Conservation (phyloP, 441 rosid genomes). For the Euphorbia schlechtendalii region DNA sequence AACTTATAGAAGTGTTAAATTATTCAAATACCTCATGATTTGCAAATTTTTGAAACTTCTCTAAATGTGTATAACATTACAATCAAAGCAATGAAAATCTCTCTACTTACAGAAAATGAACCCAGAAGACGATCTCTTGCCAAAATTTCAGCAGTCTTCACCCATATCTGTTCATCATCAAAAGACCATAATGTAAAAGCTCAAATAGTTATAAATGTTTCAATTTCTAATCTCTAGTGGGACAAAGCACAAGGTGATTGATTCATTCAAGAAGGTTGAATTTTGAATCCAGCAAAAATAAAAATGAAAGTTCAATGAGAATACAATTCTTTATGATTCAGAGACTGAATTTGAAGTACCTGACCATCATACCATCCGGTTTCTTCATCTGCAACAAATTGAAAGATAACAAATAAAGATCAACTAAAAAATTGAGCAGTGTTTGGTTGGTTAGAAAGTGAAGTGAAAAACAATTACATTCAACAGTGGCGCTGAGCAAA, state of each 20-base stretch:
- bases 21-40: too few species aligned
- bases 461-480: neutral
- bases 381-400: slow-evolving; percentile 69
- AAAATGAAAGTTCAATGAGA: slow-evolving; percentile 23
- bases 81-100: neutral
- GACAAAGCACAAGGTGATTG: neutral
- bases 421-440: neutral
- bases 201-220: neutral
- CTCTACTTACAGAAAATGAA: slow-evolving; percentile 56
- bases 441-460: neutral
- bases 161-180: slow-evolving; percentile 63
- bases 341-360: slow-evolving; percentile 30
- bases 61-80: too few species aligned
- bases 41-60: too few species aligned
- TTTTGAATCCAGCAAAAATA: neutral
- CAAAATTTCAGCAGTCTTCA: slow-evolving; percentile 84
- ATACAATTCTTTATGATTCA: slow-evolving; percentile 13
- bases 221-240: neutral
- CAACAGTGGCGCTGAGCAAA: slow-evolving; percentile 85
- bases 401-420: neutral
- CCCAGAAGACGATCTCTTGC: slow-evolving; percentile 91
- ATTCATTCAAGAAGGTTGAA: neutral
- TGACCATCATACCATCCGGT: slow-evolving; percentile 98
- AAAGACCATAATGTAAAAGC: neutral
- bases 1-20: too few species aligned